Conservation (phyloP, 768 basidiomycete genomes). For the Amanita muscaria region DNA sequence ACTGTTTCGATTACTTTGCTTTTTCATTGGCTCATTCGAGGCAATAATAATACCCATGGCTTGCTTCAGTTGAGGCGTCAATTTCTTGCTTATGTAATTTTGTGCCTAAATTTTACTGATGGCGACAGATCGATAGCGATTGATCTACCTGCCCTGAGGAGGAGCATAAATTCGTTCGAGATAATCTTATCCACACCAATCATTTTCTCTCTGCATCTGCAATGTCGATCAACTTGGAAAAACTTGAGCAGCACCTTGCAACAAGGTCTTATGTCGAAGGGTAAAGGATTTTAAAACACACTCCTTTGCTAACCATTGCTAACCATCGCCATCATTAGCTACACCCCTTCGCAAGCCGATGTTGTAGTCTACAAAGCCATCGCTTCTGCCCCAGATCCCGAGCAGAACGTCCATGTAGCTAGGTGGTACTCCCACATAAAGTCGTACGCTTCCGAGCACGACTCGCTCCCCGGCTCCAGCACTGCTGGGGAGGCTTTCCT, state of each 20-base stretch:
- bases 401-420: slow-evolving; percentile 61
- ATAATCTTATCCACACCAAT: background rate
- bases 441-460: slow-evolving; percentile 75
- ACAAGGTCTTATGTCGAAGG: slow-evolving; percentile 87
- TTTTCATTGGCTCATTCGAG: background rate
- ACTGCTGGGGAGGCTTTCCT: slow-evolving; percentile 69
- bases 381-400: slow-evolving; percentile 52
- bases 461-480: slow-evolving; percentile 76
- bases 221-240: slow-evolving; percentile 62
- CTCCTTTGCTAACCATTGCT: background rate
- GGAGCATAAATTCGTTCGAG: slow-evolving; percentile 11
- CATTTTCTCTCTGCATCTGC: slow-evolving; percentile 11
- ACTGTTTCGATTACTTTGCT: slow-evolving; percentile 1
- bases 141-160: slow-evolving; percentile 21
- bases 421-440: slow-evolving; percentile 95
- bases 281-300: slow-evolving; percentile 38
- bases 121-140: too few relatives aligned
- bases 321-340: slow-evolving; percentile 37
- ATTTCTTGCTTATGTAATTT: background rate
- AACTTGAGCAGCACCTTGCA: slow-evolving; percentile 82
- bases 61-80: background rate
- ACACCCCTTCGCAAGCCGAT: slow-evolving; percentile 90
- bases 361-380: slow-evolving; percentile 85
- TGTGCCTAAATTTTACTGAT: background rate
- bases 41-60: background rate